phyloP scores from a whole-genome alignment of 176 grass and related monocot genomes.

The Pontederia paniculata region DNA sequence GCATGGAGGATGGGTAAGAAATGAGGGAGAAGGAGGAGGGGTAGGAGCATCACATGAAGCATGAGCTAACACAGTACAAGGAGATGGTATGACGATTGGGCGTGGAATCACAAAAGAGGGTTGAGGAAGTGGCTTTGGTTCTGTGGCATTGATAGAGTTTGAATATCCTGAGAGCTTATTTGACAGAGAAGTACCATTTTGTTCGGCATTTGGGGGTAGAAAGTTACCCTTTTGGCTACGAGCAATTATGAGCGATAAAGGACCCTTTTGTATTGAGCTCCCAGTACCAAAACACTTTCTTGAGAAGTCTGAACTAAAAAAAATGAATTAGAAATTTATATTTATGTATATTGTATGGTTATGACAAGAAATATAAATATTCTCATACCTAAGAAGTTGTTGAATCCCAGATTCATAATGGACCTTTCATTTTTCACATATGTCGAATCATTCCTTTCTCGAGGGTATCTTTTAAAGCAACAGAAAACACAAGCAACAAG shows the following conservation, averaged over 20 bases:
- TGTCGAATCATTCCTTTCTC: conserved; percentile 19
- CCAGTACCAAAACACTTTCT: conserved; percentile 18
- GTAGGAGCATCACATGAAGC: too few relatives aligned
- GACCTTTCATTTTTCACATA: conserved; percentile 35
- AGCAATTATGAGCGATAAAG: conserved; percentile 33
- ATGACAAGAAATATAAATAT: conserved; percentile 5
- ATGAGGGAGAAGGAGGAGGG: too few relatives aligned
- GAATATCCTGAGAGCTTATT: conserved; percentile 19
- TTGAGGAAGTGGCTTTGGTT: not conserved
- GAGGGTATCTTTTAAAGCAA: conserved; percentile 15
- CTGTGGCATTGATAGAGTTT: conserved; percentile 8
- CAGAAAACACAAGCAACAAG: conserved; percentile 2
- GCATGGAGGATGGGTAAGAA: too few relatives aligned
- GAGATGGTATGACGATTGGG: too few relatives aligned
- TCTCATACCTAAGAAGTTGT: conserved; percentile 39
- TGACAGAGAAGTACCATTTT: conserved; percentile 11
- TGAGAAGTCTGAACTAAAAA: conserved; percentile 42
- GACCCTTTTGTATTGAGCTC: conserved; percentile 45
- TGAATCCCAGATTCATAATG: conserved; percentile 34
- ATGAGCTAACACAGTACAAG: too few relatives aligned
- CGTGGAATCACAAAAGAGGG: conserved; percentile 7
- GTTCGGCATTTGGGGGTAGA: conserved; percentile 27
- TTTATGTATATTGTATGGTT: too few relatives aligned
- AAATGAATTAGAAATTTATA: not conserved
- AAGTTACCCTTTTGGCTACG: conserved; percentile 19